Conservation (phyloP, 257 asterid genomes). For the Solanum okadae region DNA sequence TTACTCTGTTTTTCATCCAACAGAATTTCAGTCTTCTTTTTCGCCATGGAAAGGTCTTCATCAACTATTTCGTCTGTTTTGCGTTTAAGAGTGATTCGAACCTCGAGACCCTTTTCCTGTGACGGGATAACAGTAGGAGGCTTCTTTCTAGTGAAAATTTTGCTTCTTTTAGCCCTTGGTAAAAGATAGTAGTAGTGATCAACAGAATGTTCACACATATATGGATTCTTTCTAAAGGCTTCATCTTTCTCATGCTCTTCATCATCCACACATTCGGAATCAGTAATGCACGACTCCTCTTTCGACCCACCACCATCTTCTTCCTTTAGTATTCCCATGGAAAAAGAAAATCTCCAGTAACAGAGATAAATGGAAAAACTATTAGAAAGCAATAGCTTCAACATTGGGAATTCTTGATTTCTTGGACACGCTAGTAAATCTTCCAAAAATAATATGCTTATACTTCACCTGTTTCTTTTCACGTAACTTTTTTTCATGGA, state of each 20-base stretch:
- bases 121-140: neutral
- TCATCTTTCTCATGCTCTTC: neutral
- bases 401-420: neutral
- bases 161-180: neutral
- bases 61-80: neutral
- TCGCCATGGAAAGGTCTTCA: neutral
- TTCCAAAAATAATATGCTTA: too few relatives aligned
- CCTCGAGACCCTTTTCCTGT: neutral
- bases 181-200: neutral
- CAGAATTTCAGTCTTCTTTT: neutral
- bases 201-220: neutral
- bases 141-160: neutral
- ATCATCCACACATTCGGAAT: neutral
- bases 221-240: neutral
- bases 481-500: too few relatives aligned
- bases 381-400: neutral
- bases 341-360: neutral
- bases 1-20: too few relatives aligned
- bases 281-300: neutral
- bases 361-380: neutral
- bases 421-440: neutral
- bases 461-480: too few relatives aligned
- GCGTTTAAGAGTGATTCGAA: neutral
- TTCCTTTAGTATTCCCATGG: neutral
- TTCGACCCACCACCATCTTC: neutral